Conservation (phyloP, 1,284 basidiomycete genomes). For the Heliocybe sulcata region DNA sequence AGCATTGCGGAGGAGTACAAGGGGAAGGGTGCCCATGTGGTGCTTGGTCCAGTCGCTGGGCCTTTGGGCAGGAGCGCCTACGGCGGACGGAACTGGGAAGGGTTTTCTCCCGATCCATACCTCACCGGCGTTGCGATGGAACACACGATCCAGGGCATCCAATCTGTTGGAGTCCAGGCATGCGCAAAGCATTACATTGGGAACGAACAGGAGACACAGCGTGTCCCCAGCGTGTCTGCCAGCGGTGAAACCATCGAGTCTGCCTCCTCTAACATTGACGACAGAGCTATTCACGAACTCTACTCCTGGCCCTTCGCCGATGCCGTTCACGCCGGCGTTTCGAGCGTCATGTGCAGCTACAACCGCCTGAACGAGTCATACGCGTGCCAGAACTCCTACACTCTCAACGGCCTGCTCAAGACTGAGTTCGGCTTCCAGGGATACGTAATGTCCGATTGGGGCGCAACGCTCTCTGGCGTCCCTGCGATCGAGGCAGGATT, state of each 20-base stretch:
- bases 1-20: too few relatives aligned
- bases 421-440: too few relatives aligned
- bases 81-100: slow-evolving; percentile 69
- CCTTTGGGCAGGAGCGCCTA: slow-evolving; percentile 32
- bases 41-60: too few relatives aligned
- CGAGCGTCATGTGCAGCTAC: slow-evolving; percentile 38
- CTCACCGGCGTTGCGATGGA: slow-evolving; percentile 33
- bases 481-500: too few relatives aligned
- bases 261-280: slow-evolving; percentile 36
- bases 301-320: slow-evolving; percentile 36
- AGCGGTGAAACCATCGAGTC: slow-evolving; percentile 4
- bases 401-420: slow-evolving; percentile 46
- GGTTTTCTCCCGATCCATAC: slow-evolving; percentile 48
- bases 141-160: slow-evolving; percentile 37
- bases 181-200: slow-evolving; percentile 28
- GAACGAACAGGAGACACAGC: slow-evolving; percentile 30
- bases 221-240: slow-evolving; percentile 14
- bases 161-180: slow-evolving; percentile 36
- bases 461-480: too few relatives aligned
- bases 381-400: slow-evolving; percentile 39
- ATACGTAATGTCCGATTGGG: too few relatives aligned
- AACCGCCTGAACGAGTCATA: too few relatives aligned
- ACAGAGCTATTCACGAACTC: slow-evolving; percentile 32
- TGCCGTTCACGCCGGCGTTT: slow-evolving; percentile 37
- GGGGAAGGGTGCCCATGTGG: too few relatives aligned